These are phyloP conservation scores for Trametes villosa DNA, from an alignment of 768 basidiomycete species.

Conservation along the genomic window DNA sequence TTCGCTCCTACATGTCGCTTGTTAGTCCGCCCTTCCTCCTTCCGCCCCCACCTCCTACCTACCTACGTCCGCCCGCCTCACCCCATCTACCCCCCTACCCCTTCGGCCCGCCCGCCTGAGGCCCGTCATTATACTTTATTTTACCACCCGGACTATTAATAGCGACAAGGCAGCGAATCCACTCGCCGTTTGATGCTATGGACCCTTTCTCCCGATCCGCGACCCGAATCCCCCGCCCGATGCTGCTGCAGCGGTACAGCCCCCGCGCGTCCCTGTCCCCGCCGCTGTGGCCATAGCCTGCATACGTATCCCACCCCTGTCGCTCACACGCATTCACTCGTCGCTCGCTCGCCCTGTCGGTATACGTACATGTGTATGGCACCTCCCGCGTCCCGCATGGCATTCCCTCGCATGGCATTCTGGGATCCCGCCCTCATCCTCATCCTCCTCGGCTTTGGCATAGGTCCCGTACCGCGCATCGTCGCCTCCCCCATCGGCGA, in stretches of 20 bases:
- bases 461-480: too few species aligned
- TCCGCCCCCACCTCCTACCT: neutral
- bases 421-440: too few species aligned
- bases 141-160: constrained; percentile 25
- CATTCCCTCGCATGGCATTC: too few species aligned
- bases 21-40: neutral
- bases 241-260: neutral
- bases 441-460: too few species aligned
- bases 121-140: constrained; percentile 25
- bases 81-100: neutral
- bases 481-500: too few species aligned
- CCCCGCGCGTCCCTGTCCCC: neutral
- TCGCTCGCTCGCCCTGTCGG: neutral
- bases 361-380: too few species aligned
- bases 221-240: neutral
- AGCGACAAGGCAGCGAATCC: constrained; percentile 9
- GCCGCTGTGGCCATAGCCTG: neutral
- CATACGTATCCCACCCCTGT: neutral
- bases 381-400: too few species aligned
- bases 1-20: neutral
- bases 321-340: neutral
- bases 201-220: constrained; percentile 3
- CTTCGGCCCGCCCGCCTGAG: neutral
- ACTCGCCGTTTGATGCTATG: constrained; percentile 11
- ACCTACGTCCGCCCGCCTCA: neutral